phyloP scores from a whole-genome alignment of 768 basidiomycete genomes.

The Rhizopogon rudus region DNA sequence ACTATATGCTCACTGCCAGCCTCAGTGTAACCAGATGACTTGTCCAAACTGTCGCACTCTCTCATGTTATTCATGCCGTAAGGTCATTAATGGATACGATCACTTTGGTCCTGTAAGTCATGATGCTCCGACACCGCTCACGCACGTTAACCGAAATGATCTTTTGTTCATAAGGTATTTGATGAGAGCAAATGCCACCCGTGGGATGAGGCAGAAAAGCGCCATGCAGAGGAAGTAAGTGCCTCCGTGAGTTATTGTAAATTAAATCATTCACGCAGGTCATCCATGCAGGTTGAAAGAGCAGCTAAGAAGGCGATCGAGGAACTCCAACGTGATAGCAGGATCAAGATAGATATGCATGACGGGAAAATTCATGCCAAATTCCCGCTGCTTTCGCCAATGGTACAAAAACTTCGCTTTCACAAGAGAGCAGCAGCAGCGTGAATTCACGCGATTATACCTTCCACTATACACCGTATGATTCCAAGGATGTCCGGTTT shows the following conservation, averaged over 20 bases:
- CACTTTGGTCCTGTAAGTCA: slow-evolving; percentile 58
- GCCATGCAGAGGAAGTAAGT: slow-evolving; percentile 61
- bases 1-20: background rate
- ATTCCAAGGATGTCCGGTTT: no score
- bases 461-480: no score
- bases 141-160: background rate
- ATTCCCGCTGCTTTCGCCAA: slow-evolving; percentile 21
- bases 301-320: slow-evolving; percentile 62
- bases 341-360: slow-evolving; percentile 52
- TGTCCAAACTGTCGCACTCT: slow-evolving; percentile 68
- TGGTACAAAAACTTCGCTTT: background rate
- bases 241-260: background rate
- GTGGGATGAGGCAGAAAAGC: slow-evolving; percentile 63
- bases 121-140: background rate
- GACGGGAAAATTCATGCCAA: slow-evolving; percentile 31
- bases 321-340: slow-evolving; percentile 48
- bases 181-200: slow-evolving; percentile 51
- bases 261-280: background rate
- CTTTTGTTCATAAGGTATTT: slow-evolving; percentile 14
- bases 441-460: no score
- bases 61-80: slow-evolving; percentile 82
- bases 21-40: slow-evolving; percentile 88
- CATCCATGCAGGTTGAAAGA: slow-evolving; percentile 49
- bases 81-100: slow-evolving; percentile 69
- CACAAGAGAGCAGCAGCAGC: no score